A percentile compares a stretch with the other conserved stretches of the same genome.
phyloP scores from a whole-genome alignment of 2,329 filamentous ascomycete species.

The Phialophora chinensis region DNA sequence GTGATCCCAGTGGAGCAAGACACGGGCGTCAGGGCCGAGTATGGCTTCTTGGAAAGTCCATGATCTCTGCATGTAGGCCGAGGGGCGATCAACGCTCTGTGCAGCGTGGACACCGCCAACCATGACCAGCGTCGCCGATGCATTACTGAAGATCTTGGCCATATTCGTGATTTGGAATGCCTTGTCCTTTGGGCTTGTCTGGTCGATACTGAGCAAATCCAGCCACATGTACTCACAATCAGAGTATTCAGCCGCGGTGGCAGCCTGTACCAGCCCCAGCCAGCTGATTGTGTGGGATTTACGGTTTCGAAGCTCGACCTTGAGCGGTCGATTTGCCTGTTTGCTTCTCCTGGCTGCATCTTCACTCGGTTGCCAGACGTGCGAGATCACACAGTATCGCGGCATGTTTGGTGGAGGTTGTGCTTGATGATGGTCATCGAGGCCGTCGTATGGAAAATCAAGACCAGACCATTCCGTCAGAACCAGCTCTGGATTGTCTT shows the following conservation, averaged over 20 bases:
- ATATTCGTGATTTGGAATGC: not conserved
- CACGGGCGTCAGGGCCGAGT: not conserved
- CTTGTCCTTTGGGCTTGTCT: constrained; percentile 1
- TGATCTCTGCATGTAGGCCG: not conserved
- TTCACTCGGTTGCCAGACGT: constrained; percentile 12
- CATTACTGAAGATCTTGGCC: constrained; percentile 4
- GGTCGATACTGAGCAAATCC: not conserved
- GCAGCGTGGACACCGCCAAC: not conserved
- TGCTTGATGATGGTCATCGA: not conserved
- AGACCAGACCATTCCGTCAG: not conserved
- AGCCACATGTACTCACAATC: not conserved
- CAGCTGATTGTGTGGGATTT: not conserved
- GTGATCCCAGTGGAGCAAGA: not conserved
- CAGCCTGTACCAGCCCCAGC: not conserved
- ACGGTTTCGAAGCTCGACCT: not conserved
- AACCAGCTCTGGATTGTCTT: not conserved
- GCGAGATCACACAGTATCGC: constrained; percentile 4
- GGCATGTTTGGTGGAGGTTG: not conserved
- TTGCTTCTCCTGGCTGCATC: not conserved
- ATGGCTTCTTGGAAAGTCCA: constrained; percentile 12
- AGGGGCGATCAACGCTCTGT: constrained; percentile 1
- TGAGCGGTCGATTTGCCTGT: constrained; percentile 1
- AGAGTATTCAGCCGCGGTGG: not conserved
- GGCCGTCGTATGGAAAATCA: not conserved
- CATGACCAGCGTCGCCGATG: not conserved